Evolutionary conservation across 83 land plant species (phyloP).

Genomic region (Diphasiastrum complanatum): DNA sequence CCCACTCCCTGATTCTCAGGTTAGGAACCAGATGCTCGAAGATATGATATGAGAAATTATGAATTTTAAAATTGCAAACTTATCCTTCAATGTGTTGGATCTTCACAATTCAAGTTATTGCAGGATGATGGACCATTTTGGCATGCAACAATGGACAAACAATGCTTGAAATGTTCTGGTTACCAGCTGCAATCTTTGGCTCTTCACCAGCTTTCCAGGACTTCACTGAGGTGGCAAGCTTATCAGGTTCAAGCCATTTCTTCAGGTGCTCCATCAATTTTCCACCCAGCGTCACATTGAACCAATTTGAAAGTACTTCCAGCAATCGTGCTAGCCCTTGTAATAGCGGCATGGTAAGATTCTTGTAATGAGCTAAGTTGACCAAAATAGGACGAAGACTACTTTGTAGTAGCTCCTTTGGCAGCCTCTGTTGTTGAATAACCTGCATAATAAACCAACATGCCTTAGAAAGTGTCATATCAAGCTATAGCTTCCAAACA

Average conservation of each 20-base stretch:
- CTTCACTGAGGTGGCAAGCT: constrained; percentile 79
- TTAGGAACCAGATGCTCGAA: no score
- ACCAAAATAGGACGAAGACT: constrained; percentile 93
- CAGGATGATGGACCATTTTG: no score
- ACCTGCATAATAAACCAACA: constrained; percentile 42
- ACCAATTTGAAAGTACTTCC: constrained; percentile 94
- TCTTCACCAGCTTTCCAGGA: constrained; percentile 97
- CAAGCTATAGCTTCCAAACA: no score
- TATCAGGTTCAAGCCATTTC: constrained; percentile 97
- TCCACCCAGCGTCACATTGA: constrained; percentile 87
- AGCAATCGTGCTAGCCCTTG: constrained; percentile 91
- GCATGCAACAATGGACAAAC: not conserved
- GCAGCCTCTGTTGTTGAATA: constrained; percentile 88
- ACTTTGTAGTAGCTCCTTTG: constrained; percentile 89
- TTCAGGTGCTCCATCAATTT: constrained; percentile 91
- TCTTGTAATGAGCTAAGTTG: constrained; percentile 76
- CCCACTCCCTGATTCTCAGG: no score
- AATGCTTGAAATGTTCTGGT: not conserved
- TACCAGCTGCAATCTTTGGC: constrained; percentile 98
- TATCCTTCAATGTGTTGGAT: no score
- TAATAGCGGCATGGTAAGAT: constrained; percentile 86
- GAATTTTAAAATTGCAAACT: no score
- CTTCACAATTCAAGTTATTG: no score
- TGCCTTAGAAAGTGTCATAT: not conserved
- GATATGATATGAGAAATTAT: no score